Evolutionary conservation across 2,329 filamentous ascomycete species (phyloP), one percentile per base, ranked within the genome.

Genomic region (Fusarium solani-melongenae): DNA sequence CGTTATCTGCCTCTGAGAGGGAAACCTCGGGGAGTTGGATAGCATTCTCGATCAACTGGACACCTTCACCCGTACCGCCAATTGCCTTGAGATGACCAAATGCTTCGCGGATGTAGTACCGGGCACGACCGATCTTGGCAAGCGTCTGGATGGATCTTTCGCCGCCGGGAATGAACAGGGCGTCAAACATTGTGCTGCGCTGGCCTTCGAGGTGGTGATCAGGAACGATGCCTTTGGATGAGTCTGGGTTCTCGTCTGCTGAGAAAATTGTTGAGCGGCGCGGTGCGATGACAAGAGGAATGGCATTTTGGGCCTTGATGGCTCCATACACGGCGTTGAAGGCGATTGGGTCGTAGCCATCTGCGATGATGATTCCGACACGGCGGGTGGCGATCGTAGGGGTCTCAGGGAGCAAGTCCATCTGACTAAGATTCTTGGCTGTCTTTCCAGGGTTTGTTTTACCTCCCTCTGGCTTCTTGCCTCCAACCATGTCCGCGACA

Each of bases 1-100:
- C 80, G 7, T 87, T 83, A 1, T 79, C 57, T 0, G 65, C 69
- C 2, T 68, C 81, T 0, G 87, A 88, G 0, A 87, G 57, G 2
- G 78, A 66, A 4, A 90, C 79, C 4, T 80, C 81, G 0, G 84
- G 82, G 10, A 89, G 73, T 6, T 82, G 81, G 17, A 89, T 79
- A 0, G 87, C 86, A 39, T 82, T 77, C 20, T 85, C 79, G 31
- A 96, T 86, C 44, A 96, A 84, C 4, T 89, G 84, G 0, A 94
- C 89, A 0, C 87, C 93, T 78, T 95, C 93, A 1, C 92, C 93
- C 0, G 92, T 92, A 0, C 92, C 94, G 2, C 90, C 94, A 27
- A 96, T 92, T 2, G 93, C 85, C 85, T 96, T 96, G 59, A 95
- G 86, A 72, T 96, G 94, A 0, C 93, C 93, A 75, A 96, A 96